Conservation (phyloP, 306 rosid species). For the Cucumis cinereus region DNA sequence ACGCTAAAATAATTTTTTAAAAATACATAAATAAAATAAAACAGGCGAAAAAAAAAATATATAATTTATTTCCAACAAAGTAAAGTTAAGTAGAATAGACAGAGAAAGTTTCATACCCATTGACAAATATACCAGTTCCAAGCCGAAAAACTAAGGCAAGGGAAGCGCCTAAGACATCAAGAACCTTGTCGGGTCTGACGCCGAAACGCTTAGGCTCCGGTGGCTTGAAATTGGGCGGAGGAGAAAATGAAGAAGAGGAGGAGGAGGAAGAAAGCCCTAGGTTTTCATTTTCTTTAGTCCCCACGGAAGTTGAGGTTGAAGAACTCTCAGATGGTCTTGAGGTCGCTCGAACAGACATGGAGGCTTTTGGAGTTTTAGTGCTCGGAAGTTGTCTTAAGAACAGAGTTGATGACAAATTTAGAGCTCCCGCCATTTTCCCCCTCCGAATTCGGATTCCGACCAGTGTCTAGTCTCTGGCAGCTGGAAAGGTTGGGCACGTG, state of each 20-base stretch:
- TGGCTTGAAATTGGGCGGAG: constrained; percentile 78
- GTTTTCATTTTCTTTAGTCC: constrained; percentile 19
- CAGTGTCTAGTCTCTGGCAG: background rate
- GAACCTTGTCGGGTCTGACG: constrained; percentile 45
- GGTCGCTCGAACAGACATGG: constrained; percentile 39
- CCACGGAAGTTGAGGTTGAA: constrained; percentile 24
- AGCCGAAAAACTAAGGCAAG: constrained; percentile 62
- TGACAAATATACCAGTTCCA: constrained; percentile 69
- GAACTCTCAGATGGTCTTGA: constrained; percentile 33
- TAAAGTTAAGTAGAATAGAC: background rate
- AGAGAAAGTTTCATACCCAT: constrained; percentile 39
- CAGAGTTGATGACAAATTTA: constrained; percentile 27
- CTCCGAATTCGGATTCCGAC: background rate
- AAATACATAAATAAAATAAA: background rate
- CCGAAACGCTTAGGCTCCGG: constrained; percentile 81
- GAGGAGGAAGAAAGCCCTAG: constrained; percentile 12
- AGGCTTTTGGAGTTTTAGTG: constrained; percentile 14
- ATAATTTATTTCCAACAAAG: no score
- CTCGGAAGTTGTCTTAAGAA: constrained; percentile 22
- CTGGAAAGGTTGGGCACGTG: background rate
- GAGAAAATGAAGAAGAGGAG: constrained; percentile 24
- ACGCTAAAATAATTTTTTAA: background rate
- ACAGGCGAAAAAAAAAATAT: background rate
- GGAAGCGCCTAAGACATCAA: constrained; percentile 46
- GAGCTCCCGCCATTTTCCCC: constrained; percentile 39